Evolutionary conservation across 805 yeast genomes (phyloP).

Genomic region (Metschnikowia cubensis): DNA sequence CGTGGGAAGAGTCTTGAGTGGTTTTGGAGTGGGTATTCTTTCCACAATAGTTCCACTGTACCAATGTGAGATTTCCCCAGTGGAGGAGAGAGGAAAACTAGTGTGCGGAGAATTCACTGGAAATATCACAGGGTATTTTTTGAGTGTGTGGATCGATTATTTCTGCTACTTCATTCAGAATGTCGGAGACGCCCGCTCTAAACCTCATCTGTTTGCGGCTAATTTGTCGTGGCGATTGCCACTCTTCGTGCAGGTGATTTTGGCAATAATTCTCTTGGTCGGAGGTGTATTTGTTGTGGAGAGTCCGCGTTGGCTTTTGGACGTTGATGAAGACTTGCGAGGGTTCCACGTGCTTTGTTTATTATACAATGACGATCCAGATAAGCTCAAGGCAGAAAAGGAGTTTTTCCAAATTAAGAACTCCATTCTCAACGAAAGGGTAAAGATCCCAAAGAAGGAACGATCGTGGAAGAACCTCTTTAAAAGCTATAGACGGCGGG

Average conservation of each 20-base stretch:
- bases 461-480: constrained; percentile 43
- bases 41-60: constrained; percentile 84
- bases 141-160: constrained; percentile 87
- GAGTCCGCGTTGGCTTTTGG: constrained; percentile 86
- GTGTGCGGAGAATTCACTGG: constrained; percentile 90
- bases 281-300: constrained; percentile 84
- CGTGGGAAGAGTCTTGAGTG: constrained; percentile 73
- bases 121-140: constrained; percentile 73
- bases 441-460: constrained; percentile 34
- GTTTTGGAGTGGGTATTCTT: constrained; percentile 82
- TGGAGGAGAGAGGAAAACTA: constrained; percentile 76
- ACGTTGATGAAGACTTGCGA: constrained; percentile 66
- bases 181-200: constrained; percentile 38
- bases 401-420: constrained; percentile 48
- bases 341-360: constrained; percentile 40
- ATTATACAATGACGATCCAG: constrained; percentile 30
- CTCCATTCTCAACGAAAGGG: constrained; percentile 38
- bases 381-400: constrained; percentile 29
- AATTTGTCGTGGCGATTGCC: constrained; percentile 74
- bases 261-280: constrained; percentile 61
- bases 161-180: constrained; percentile 61
- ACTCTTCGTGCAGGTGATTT: constrained; percentile 65
- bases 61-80: constrained; percentile 85
- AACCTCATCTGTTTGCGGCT: constrained; percentile 36
- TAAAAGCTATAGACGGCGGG: constrained; percentile 34